phyloP scores from a whole-genome alignment of 768 basidiomycete genomes.

The Russula sp. region DNA sequence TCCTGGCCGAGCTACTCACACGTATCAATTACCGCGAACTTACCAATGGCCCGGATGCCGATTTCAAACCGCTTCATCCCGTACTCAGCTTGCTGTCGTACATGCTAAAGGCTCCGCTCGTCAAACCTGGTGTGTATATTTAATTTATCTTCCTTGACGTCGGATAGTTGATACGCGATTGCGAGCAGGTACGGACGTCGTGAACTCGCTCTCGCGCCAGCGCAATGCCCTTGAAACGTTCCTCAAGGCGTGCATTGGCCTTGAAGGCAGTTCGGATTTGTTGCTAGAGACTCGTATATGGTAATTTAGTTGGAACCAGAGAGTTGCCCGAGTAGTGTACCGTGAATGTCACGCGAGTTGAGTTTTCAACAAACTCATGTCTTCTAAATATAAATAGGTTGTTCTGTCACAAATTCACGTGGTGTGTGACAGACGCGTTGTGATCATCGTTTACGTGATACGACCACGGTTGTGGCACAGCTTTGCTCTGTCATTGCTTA shows the following conservation, averaged over 20 bases:
- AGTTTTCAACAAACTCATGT: conserved; percentile 19
- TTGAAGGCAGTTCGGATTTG: conserved; percentile 81
- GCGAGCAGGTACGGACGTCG: conserved; percentile 70
- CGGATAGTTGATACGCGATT: conserved; percentile 9
- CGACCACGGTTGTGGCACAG: not conserved
- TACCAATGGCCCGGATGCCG: conserved; percentile 43
- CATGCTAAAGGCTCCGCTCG: conserved; percentile 98
- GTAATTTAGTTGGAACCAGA: conserved; percentile 44
- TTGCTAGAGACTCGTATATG: conserved; percentile 85
- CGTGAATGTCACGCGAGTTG: conserved; percentile 13
- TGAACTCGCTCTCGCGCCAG: conserved; percentile 94
- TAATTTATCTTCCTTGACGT: not conserved
- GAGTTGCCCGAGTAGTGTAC: not conserved
- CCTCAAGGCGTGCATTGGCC: conserved; percentile 90
- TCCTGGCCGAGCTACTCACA: conserved; percentile 91
- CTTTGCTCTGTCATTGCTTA: not conserved
- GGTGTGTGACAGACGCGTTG: conserved; percentile 26
- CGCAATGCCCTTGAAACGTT: conserved; percentile 90
- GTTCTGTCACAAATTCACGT: conserved; percentile 21
- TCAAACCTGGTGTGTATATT: conserved; percentile 68
- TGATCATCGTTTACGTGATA: not conserved
- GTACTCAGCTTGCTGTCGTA: conserved; percentile 91
- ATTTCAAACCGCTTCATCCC: conserved; percentile 83
- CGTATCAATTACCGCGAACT: conserved; percentile 83
- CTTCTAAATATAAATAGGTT: not conserved